phyloP scores from a whole-genome alignment of 768 basidiomycete genomes.

The Suillus bovinus region DNA sequence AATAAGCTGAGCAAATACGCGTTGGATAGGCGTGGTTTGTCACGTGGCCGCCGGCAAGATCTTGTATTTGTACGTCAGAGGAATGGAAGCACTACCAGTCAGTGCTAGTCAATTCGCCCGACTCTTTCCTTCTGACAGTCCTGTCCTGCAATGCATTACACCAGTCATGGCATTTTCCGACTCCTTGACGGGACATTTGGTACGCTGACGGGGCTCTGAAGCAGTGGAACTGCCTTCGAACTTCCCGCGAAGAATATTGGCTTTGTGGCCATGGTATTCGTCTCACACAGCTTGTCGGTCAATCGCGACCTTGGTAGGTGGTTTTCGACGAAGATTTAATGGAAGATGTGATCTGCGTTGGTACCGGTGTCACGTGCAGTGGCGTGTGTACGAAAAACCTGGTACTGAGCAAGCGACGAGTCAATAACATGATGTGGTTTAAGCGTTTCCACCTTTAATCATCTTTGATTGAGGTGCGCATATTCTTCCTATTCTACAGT shows the following conservation, averaged over 20 bases:
- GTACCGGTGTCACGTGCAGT: background rate
- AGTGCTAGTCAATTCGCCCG: background rate
- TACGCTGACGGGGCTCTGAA: background rate
- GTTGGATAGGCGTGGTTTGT: constrained; percentile 22
- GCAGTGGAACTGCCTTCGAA: background rate
- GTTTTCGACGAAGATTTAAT: background rate
- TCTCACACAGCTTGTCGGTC: background rate
- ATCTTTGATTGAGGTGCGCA: too few species aligned
- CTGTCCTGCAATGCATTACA: background rate
- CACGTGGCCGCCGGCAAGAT: constrained; percentile 20
- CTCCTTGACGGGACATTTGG: too few species aligned
- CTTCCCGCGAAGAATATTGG: background rate
- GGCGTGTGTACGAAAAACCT: too few species aligned
- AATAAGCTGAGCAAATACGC: background rate
- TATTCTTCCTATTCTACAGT: too few species aligned
- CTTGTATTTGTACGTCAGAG: background rate
- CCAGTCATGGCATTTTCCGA: background rate
- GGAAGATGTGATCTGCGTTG: background rate
- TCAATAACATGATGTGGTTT: too few species aligned
- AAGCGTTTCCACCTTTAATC: too few species aligned
- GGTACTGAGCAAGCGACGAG: too few species aligned
- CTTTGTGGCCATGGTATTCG: background rate
- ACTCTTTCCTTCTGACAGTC: background rate
- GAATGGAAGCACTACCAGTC: background rate
- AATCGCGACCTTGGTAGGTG: background rate